A percentile compares a stretch with the other conserved stretches of the same genome.
These are phyloP conservation scores for Ustilago trichophora DNA, from an alignment of 1,284 basidiomycete species.

Conservation along the genomic window DNA sequence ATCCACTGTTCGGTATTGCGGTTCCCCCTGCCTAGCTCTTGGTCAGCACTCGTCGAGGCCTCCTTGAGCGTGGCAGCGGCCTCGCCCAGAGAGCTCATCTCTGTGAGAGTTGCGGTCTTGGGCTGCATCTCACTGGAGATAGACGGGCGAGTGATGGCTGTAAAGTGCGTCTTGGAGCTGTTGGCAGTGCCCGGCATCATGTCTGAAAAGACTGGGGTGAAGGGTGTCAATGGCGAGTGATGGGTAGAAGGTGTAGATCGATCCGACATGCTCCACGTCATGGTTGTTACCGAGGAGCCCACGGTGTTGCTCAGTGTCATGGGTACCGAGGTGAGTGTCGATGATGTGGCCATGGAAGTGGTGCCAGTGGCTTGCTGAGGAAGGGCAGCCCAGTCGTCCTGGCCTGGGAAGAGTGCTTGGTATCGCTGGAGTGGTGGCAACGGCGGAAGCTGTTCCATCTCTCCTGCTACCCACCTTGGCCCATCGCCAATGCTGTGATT, in stretches of 20 bases:
- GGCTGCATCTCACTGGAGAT: conserved; percentile 6
- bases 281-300: conserved; percentile 22
- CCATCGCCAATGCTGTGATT: conserved; percentile 10
- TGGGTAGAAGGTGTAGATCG: conserved; percentile 38
- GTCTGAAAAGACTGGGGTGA: conserved; percentile 52
- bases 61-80: conserved; percentile 17
- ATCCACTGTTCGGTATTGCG: conserved; percentile 46
- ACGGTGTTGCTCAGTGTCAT: conserved; percentile 26
- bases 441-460: conserved; percentile 13
- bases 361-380: too few relatives aligned
- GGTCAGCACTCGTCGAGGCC: neutral
- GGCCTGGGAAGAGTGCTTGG: conserved; percentile 33
- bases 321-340: conserved; percentile 16
- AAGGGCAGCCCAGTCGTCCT: too few relatives aligned
- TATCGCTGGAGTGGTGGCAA: conserved; percentile 32
- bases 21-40: conserved; percentile 6
- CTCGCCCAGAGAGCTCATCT: conserved; percentile 7
- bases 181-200: conserved; percentile 25
- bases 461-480: conserved; percentile 7
- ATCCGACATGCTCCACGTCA: conserved; percentile 38
- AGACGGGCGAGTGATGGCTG: conserved; percentile 1
- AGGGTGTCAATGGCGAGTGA: conserved; percentile 47
- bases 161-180: conserved; percentile 21
- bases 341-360: too few relatives aligned
- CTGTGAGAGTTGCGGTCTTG: neutral